Percentiles rank a stretch among this genome's conserved stretches.
Evolutionary conservation across 106 monocot genomes (phyloP).

Genomic region (Agapanthus africanus): DNA sequence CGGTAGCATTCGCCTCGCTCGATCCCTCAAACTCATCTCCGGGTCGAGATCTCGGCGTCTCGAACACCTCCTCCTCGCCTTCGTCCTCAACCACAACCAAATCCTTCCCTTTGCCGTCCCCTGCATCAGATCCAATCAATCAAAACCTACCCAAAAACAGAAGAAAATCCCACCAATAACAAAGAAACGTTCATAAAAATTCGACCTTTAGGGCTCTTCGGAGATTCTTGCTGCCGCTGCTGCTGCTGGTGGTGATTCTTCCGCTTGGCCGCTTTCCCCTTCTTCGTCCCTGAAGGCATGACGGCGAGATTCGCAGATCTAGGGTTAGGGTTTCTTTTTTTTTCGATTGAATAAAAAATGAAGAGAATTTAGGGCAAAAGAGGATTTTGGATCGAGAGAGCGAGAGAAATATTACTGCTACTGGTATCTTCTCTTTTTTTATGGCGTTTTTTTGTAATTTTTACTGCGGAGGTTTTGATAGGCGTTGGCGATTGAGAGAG

Average conservation of each 20-base stretch:
- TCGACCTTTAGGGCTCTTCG: not conserved
- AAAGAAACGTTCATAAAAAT: not conserved
- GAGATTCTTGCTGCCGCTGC: not conserved
- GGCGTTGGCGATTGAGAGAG: not conserved
- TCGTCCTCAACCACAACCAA: not conserved
- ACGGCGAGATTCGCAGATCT: not conserved
- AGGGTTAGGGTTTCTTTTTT: not conserved
- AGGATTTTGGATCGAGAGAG: not conserved
- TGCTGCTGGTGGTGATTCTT: not conserved
- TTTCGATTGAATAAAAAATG: not conserved
- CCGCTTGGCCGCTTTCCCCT: not conserved
- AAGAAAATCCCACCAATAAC: not conserved
- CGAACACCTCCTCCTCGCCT: not conserved
- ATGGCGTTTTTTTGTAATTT: not conserved
- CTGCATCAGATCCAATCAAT: constrained; percentile 5
- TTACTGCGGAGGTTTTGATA: not conserved
- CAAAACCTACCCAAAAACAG: not conserved
- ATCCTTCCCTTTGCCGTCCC: not conserved
- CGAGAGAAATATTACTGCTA: not conserved
- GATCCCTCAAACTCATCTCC: not conserved
- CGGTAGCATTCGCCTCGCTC: not conserved
- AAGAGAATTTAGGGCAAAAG: not conserved
- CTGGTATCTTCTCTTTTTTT: not conserved
- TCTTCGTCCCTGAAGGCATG: not conserved
- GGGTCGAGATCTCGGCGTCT: constrained; percentile 6